Percentiles rank a stretch among this genome's conserved stretches.
Conservation (phyloP, 2,329 filamentous ascomycete species). For the Curvularia sp. region DNA sequence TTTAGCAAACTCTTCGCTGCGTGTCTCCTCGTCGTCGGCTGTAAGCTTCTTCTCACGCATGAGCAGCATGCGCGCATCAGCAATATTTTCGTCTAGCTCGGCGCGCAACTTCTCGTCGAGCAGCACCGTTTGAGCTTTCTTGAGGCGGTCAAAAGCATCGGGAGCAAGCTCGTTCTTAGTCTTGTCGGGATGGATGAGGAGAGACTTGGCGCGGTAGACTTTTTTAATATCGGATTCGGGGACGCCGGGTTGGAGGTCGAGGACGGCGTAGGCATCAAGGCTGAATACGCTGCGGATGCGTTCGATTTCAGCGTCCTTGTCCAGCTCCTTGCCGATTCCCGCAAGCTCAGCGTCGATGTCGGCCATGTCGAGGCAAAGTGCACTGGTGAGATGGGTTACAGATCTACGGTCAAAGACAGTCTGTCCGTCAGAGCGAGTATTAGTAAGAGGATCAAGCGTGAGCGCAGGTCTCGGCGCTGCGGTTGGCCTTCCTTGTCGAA, state of each 20-base stretch:
- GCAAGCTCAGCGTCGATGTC: constrained; percentile 75
- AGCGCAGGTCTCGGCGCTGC: neutral
- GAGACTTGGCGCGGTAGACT: constrained; percentile 94
- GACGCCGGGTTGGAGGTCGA: constrained; percentile 94
- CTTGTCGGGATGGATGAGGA: constrained; percentile 98
- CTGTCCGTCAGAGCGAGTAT: neutral
- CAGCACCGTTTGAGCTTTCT: constrained; percentile 89
- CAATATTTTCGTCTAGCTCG: constrained; percentile 90
- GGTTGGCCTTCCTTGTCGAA: neutral
- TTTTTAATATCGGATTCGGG: constrained; percentile 95
- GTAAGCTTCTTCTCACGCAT: constrained; percentile 96
- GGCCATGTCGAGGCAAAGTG: constrained; percentile 50
- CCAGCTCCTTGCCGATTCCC: constrained; percentile 85
- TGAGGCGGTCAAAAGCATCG: constrained; percentile 94
- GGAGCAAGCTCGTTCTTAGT: constrained; percentile 89
- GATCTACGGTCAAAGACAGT: neutral
- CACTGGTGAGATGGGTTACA: neutral
- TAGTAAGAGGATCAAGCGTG: neutral
- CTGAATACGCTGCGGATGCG: constrained; percentile 91
- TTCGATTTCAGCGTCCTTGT: constrained; percentile 96
- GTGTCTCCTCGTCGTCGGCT: constrained; percentile 83
- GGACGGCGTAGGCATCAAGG: constrained; percentile 85
- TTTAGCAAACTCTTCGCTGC: constrained; percentile 80
- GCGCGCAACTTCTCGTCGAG: constrained; percentile 93
- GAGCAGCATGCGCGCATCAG: constrained; percentile 91